Percentiles rank a stretch among this genome's conserved stretches.
Conservation (phyloP, 2,329 filamentous ascomycete genomes). For the Monilinia fructigena region DNA sequence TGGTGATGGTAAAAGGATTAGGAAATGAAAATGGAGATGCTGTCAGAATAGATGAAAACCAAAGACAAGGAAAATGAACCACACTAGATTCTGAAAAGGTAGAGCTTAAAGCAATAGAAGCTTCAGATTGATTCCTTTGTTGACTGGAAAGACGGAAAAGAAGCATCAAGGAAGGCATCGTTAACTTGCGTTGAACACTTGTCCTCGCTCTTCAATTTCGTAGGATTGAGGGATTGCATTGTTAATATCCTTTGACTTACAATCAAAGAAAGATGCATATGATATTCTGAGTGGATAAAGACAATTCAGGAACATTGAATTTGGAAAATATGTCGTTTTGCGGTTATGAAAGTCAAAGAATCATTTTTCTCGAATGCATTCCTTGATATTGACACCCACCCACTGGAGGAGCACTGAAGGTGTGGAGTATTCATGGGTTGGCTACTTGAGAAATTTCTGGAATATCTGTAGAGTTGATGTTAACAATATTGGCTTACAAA, state of each 20-base stretch:
- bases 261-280: neutral
- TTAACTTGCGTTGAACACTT: constrained; percentile 2
- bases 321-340: constrained; percentile 14
- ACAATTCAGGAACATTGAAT: neutral
- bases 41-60: constrained; percentile 4
- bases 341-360: constrained; percentile 11
- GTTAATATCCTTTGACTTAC: neutral
- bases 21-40: constrained; percentile 10
- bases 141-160: neutral
- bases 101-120: constrained; percentile 2
- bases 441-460: neutral
- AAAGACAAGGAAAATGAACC: neutral
- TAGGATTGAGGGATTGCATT: constrained; percentile 10
- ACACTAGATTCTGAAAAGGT: neutral
- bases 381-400: neutral
- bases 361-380: constrained; percentile 1
- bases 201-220: neutral
- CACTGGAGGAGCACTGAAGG: too few relatives aligned
- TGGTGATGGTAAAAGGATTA: neutral
- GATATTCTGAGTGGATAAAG: neutral
- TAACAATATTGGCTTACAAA: too few relatives aligned
- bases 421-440: neutral
- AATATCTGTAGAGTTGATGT: neutral
- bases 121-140: constrained; percentile 9
- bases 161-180: neutral